Percentiles rank a stretch among this genome's conserved stretches.
Conservation (phyloP, 75 land plant genomes). For the Chamaecyparis obtusa region DNA sequence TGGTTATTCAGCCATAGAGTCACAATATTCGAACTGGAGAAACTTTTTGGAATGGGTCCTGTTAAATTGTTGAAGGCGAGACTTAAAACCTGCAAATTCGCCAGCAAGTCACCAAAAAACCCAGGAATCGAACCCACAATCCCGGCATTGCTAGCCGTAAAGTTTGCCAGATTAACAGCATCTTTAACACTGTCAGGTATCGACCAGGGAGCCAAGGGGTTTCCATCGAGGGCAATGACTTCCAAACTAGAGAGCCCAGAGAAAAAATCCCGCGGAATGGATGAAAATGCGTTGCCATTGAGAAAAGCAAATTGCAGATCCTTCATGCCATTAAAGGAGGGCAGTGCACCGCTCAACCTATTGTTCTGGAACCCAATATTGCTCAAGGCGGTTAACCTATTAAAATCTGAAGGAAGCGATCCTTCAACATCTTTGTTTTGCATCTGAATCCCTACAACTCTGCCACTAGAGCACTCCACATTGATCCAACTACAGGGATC, state of each 20-base stretch:
- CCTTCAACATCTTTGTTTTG: conserved; percentile 38
- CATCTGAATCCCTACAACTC: conserved; percentile 58
- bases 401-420: conserved; percentile 37
- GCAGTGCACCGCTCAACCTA: conserved; percentile 57
- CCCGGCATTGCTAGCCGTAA: conserved; percentile 47
- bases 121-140: conserved; percentile 51
- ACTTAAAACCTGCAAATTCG: conserved; percentile 21
- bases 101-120: conserved; percentile 37
- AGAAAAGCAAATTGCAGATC: conserved; percentile 34
- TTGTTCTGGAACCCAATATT: conserved; percentile 58
- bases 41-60: conserved; percentile 48
- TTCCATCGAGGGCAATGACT: conserved; percentile 38
- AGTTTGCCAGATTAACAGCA: conserved; percentile 27
- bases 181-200: conserved; percentile 30
- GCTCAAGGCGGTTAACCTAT: conserved; percentile 38
- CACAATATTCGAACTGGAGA: conserved; percentile 33
- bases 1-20: conserved; percentile 66
- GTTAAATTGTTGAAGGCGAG: conserved; percentile 56
- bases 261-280: conserved; percentile 61
- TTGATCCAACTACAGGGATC: conserved; percentile 24
- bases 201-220: conserved; percentile 51
- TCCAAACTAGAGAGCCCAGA: conserved; percentile 23
- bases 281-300: conserved; percentile 42
- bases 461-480: background rate
- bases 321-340: conserved; percentile 43